Evolutionary conservation across 495 filamentous ascomycete genomes (phyloP).

Genomic region (Clohesyomyces aquaticus): DNA sequence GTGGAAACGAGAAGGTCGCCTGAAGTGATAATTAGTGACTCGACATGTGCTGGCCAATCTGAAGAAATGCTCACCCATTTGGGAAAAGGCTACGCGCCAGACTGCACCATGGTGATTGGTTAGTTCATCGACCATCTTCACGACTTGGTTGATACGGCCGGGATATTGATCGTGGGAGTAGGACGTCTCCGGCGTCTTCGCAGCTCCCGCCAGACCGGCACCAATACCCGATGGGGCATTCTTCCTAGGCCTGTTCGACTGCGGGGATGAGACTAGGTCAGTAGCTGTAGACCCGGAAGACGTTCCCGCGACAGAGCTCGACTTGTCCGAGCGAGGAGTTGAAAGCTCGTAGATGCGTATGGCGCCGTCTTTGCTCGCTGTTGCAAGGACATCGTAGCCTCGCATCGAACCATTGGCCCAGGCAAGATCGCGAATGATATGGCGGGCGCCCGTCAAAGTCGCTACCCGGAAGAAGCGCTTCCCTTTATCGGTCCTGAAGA

Average conservation of each 20-base stretch:
- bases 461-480: constrained; percentile 78
- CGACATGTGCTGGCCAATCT: background rate
- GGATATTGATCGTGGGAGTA: constrained; percentile 33
- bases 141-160: constrained; percentile 47
- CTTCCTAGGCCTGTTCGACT: constrained; percentile 14
- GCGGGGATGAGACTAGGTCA: constrained; percentile 18
- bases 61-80: constrained; percentile 38
- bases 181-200: constrained; percentile 15
- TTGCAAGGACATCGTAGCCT: constrained; percentile 87
- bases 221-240: constrained; percentile 50
- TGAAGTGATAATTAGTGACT: constrained; percentile 20
- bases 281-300: constrained; percentile 21
- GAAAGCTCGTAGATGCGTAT: constrained; percentile 82
- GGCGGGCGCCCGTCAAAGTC: constrained; percentile 68
- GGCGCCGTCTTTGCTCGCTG: constrained; percentile 87
- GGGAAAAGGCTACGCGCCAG: constrained; percentile 49
- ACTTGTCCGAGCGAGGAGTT: constrained; percentile 48
- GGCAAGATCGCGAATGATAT: constrained; percentile 84
- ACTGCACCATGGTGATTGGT: constrained; percentile 47
- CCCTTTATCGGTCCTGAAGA: constrained; percentile 71
- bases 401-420: constrained; percentile 90
- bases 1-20: constrained; percentile 47
- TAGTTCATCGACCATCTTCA: constrained; percentile 47
- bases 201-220: constrained; percentile 61
- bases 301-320: constrained; percentile 19